A percentile compares a stretch with the other conserved stretches of the same genome.
Conservation (phyloP, 148 eudicot genomes). For the Drosera capensis region DNA sequence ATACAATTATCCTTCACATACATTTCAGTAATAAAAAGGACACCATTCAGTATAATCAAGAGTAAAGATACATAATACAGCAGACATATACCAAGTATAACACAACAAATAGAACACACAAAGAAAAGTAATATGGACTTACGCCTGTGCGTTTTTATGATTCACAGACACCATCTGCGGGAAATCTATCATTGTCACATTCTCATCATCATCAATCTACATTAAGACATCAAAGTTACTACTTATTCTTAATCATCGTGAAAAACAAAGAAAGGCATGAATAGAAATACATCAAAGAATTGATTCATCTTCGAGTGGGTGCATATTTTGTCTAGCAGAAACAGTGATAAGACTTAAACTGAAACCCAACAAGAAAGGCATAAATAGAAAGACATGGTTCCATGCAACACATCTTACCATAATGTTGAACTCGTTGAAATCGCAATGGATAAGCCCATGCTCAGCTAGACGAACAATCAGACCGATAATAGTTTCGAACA, state of each 20-base stretch:
- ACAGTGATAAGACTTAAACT: background rate
- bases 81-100: background rate
- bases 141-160: conserved; percentile 91
- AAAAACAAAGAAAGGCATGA: background rate
- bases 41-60: background rate
- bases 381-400: background rate
- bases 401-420: conserved; percentile 45
- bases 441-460: conserved; percentile 96
- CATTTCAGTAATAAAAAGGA: no score
- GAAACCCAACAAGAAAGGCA: background rate
- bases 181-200: conserved; percentile 83
- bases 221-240: background rate
- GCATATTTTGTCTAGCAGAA: no score
- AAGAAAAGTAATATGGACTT: conserved; percentile 2
- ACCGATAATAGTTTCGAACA: conserved; percentile 60
- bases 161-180: conserved; percentile 97
- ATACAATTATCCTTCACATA: no score
- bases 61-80: background rate
- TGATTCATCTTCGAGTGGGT: no score
- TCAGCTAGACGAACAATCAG: conserved; percentile 79
- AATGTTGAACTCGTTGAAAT: conserved; percentile 91
- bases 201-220: conserved; percentile 91
- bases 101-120: background rate
- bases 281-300: background rate
- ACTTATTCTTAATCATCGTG: background rate